Base-by-base conservation (phyloP, 352 stramenopile species). In the Pythium phragmitis region DNA sequence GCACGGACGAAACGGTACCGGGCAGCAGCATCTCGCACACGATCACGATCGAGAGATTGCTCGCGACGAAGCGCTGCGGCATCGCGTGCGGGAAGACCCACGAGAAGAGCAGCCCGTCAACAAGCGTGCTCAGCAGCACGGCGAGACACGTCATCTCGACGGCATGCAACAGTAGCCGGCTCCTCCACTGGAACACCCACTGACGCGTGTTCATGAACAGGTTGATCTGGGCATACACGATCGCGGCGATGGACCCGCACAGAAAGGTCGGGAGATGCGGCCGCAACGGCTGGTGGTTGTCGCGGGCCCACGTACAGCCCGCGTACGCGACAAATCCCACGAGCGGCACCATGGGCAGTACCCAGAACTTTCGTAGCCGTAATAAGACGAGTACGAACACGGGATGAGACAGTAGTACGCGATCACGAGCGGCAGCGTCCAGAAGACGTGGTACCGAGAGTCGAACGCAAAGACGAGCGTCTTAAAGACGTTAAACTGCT, bases 351-450 rank as follows among this genome's bases (percentile, higher is more conserved):
- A 55, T 23, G 17, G 36, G 19, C 3, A 72, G n/a, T 16, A 42
- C 55, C 58, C 60, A 75, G 55, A 26, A 49, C 11, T 33, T 17
- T 19, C 57, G 50, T 3, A 33, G 9, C 7, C 60, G 30, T 11
- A 63, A 49, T 34, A 58, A 43, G 12, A 70, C 0, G 23, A 73
- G 26, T 4, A 28, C 65, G 19, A 78, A 69, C 46, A 75, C 3
- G 68, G 70, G 39, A 79, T 75, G n/a, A 70, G 42, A 5, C 73
- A 77, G 60, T 81, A 81, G 65, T 81, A 81, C 0, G n/a, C 48
- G 48, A 81, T 81, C 63, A 79, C 74, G 23, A 79, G 36, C 4
- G 62, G 54, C 26, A 69, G 54, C 47, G 62, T 55, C 62, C 54
- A 69, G 37, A 69, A 58, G 30, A 69, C 48, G 49, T 69, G 45